Evolutionary conservation across 2,329 filamentous ascomycete genomes (phyloP).

Genomic region (Sclerotinia borealis): DNA sequence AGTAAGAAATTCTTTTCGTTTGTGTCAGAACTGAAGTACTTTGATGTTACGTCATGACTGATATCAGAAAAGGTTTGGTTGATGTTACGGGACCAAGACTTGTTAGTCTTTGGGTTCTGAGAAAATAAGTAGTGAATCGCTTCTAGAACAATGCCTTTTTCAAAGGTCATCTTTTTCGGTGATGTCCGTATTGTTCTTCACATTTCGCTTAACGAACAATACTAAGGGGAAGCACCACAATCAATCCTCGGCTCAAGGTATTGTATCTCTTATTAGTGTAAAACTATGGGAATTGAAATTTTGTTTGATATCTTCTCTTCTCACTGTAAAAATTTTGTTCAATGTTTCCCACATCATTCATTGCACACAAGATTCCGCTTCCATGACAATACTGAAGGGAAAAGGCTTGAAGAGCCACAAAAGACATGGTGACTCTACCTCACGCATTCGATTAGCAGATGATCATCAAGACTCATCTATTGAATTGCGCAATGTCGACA

Average conservation of each 20-base stretch:
- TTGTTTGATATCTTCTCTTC: background rate
- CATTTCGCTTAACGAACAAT: slow-evolving; percentile 21
- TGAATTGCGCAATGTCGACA: background rate
- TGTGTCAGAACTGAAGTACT: background rate
- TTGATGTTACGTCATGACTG: background rate
- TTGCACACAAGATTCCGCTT: background rate
- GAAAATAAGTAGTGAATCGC: background rate
- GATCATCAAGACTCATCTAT: background rate
- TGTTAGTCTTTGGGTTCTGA: background rate
- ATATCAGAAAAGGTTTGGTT: background rate
- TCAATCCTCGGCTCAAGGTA: background rate
- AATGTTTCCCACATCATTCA: background rate
- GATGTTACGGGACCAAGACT: background rate
- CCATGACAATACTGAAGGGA: slow-evolving; percentile 1
- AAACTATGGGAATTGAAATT: background rate
- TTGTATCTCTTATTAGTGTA: background rate
- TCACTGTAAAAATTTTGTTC: background rate
- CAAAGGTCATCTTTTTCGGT: background rate
- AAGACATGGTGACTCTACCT: background rate
- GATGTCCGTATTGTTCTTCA: slow-evolving; percentile 8
- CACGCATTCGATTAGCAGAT: background rate
- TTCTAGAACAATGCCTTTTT: background rate
- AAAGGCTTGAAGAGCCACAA: slow-evolving; percentile 5
- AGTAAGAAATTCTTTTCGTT: background rate
- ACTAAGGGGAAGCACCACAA: slow-evolving; percentile 11